These are phyloP conservation scores for Cyathus striatus DNA, from an alignment of 768 basidiomycete species.

Conservation along the genomic window DNA sequence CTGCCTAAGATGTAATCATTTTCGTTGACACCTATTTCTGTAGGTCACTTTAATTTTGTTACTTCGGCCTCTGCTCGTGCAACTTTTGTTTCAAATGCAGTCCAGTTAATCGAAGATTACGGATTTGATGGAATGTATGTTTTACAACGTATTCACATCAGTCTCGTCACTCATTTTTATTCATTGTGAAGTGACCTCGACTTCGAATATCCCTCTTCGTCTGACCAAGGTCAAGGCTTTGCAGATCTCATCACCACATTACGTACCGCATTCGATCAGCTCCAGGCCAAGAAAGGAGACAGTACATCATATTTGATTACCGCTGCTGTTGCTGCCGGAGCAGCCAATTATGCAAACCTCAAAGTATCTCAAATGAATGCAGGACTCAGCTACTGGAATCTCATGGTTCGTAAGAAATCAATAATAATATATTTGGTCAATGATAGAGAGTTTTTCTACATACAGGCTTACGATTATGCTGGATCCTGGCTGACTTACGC, in stretches of 20 bases:
- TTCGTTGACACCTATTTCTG: neutral
- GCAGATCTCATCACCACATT: conserved; percentile 59
- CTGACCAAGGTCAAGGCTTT: conserved; percentile 59
- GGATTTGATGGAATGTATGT: conserved; percentile 76
- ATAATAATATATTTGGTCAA: no score
- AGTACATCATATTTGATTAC: conserved; percentile 54
- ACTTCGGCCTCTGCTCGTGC: conserved; percentile 42
- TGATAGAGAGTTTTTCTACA: no score
- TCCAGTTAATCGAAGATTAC: conserved; percentile 65
- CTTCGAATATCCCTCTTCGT: conserved; percentile 68
- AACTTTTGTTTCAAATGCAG: conserved; percentile 56
- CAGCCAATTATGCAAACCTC: conserved; percentile 51
- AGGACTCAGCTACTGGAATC: conserved; percentile 72
- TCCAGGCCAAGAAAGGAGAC: conserved; percentile 59
- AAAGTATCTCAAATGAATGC: conserved; percentile 59
- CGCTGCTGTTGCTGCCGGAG: conserved; percentile 61
- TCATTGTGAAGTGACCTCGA: conserved; percentile 52
- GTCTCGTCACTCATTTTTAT: conserved; percentile 1
- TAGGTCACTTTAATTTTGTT: conserved; percentile 65
- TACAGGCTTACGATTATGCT: conserved; percentile 74
- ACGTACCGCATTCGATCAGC: conserved; percentile 55
- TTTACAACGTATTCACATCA: neutral
- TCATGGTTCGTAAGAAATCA: conserved; percentile 69
- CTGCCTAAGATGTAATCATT: neutral
- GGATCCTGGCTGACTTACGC: conserved; percentile 70